Percentiles rank a stretch among this genome's conserved stretches.
These are phyloP conservation scores for Dipteronia sinensis DNA, from an alignment of 345 rosid genomes.

Conservation along the genomic window DNA sequence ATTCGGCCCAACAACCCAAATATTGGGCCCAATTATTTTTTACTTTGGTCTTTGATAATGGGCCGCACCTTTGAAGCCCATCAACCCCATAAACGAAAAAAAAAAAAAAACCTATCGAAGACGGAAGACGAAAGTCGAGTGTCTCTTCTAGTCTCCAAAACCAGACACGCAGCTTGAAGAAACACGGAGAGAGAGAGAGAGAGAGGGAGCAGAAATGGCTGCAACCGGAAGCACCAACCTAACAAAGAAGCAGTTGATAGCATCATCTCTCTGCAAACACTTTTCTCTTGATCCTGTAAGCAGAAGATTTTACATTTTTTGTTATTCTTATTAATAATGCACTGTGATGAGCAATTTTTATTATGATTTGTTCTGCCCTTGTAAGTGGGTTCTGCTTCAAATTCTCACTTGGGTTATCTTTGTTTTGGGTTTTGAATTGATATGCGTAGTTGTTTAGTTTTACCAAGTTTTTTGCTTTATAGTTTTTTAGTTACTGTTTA, in stretches of 20 bases:
- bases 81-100: neutral
- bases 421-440: neutral
- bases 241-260: constrained; percentile 46
- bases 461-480: neutral
- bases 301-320: neutral
- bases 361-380: neutral
- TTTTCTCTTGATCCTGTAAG: constrained; percentile 61
- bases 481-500: neutral
- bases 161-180: neutral
- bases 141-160: neutral
- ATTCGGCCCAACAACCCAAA: neutral
- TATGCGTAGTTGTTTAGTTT: neutral
- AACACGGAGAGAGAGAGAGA: too few species aligned
- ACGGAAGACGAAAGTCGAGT: neutral
- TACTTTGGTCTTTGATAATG: neutral
- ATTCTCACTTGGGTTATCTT: neutral
- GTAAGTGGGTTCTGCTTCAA: neutral
- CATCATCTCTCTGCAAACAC: constrained; percentile 59
- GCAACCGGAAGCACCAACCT: constrained; percentile 20
- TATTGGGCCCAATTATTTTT: neutral
- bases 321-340: neutral
- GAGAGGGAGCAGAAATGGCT: constrained; percentile 12
- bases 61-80: neutral
- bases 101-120: neutral
- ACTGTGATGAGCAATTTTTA: neutral